Evolutionary conservation across 140 eudicot genomes (phyloP), one percentile per base, ranked within the genome.

Genomic region (Stevia rebaudiana): DNA sequence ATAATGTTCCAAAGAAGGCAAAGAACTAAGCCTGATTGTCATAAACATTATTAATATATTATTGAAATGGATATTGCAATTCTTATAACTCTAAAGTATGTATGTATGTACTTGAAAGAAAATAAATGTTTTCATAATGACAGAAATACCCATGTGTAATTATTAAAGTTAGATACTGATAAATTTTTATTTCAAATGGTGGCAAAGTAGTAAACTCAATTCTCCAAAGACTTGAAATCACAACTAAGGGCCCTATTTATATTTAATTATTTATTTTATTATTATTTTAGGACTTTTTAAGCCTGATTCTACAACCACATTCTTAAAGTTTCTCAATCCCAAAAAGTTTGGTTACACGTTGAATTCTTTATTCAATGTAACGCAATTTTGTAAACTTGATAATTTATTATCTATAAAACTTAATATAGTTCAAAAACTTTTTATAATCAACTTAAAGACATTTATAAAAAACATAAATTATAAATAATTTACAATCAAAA

Each of bases 1-100:
- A 86, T 56, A 24, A 84, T 50, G 64, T 81, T 86, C 97, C 90
- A 84, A 30, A 76, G 39, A 64, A 89, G 97, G 51, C 88, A 75
- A 43, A 76, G 73, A 5, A 75, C 53, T 24, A 89, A 73, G 28
- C 97, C 97, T 89, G 89, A 65, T 58, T 35, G 52, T 9, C 41
- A 67, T 36, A 25, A 68, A 41, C 28, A 43, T 13, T 33, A 47
- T 43, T 30, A 7, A 28, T 15, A 43, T 46, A 33, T 57, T 57
- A 15, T 54, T 28, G 3, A 4, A 47, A 7, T 33, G 8, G 0
- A 33, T 7, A 16, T 8, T 47, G 25, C 16, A 16, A 16, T 17
- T 24, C 23, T 28, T 28, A 28, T 4, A 28, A 28, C 4, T 28
- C 33, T n/a, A n/a, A n/a, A n/a, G n/a, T n/a, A n/a, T n/a, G n/a